Evolutionary conservation across 2,329 filamentous ascomycete species (phyloP), one percentile per base, ranked within the genome.

Genomic region (Penicillium frequentans): DNA sequence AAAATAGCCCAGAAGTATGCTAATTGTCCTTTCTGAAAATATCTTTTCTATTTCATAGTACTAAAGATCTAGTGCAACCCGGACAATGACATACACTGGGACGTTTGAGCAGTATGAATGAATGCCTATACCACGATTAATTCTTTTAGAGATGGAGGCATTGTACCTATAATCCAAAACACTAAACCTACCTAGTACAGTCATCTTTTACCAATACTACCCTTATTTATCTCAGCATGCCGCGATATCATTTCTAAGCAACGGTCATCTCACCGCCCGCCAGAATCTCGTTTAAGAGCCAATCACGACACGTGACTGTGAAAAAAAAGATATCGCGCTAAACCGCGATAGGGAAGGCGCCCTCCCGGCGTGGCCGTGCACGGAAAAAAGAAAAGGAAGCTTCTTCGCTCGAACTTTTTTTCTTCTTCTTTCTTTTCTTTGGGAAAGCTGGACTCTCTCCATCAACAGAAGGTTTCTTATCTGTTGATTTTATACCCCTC

Each of bases 371-470:
- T 53, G 62, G 63, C 65, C 64, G 57, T 63, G 64, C 64, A 61
- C 63, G 55, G 56, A 62, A 61, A 61, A 60, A 54, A 62, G 64
- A 72, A 71, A 69, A 69, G 63, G 64, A 62, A 64, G 55, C 66
- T 66, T 65, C 66, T 63, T 65, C 66, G 62, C 61, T 66, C 66
- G 54, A 65, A 59, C 62, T 66, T 72, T 74, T 72, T 74, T 70
- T 72, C 71, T 70, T 70, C 68, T 75, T 76, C 70, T 77, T 79
- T 79, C 76, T 74, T 79, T 76, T 75, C 76, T 78, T 82, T 81
- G 81, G 81, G 80, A 80, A 82, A 82, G 79, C 75, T 74, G 73
- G 77, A 78, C 82, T 83, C 82, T 80, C 81, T 83, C 83, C 84
- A 82, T 82, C 82, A 81, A 78, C 79, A 78, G 73, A 75, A 76